A percentile compares a stretch with the other conserved stretches of the same genome.
Evolutionary conservation across 2,329 filamentous ascomycete species (phyloP).

Genomic region (Fusarium cyanostomum): DNA sequence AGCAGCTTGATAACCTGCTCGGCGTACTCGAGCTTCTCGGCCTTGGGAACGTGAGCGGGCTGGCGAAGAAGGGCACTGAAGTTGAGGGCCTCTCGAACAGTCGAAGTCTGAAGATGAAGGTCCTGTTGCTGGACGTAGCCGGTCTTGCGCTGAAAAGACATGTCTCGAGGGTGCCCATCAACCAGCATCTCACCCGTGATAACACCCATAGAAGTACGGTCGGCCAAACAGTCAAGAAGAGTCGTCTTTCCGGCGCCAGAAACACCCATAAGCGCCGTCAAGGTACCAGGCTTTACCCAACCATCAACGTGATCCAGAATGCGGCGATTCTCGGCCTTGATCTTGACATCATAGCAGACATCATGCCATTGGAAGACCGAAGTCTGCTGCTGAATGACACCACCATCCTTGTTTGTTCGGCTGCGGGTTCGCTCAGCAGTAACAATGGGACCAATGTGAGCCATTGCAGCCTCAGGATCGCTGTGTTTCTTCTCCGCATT

Average conservation of each 20-base stretch:
- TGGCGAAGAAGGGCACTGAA: slow-evolving; percentile 90
- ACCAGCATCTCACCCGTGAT: slow-evolving; percentile 84
- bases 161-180: slow-evolving; percentile 72
- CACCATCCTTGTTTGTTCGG: slow-evolving; percentile 52
- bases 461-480: slow-evolving; percentile 64
- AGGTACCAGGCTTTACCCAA: slow-evolving; percentile 91
- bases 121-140: slow-evolving; percentile 95
- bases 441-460: slow-evolving; percentile 58
- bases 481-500: slow-evolving; percentile 70
- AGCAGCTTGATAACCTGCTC: slow-evolving; percentile 90
- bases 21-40: slow-evolving; percentile 87
- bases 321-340: slow-evolving; percentile 78
- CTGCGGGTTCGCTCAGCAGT: slow-evolving; percentile 54
- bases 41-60: slow-evolving; percentile 73
- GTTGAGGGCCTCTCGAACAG: slow-evolving; percentile 86
- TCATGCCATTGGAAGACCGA: slow-evolving; percentile 88
- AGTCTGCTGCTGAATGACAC: slow-evolving; percentile 65
- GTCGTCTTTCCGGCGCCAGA: slow-evolving; percentile 96
- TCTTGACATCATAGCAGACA: slow-evolving; percentile 80
- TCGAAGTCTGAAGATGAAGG: slow-evolving; percentile 84
- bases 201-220: slow-evolving; percentile 87
- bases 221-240: slow-evolving; percentile 84
- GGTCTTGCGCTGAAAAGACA: slow-evolving; percentile 89
- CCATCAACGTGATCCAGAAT: slow-evolving; percentile 89
- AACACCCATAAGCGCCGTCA: slow-evolving; percentile 91